Base-by-base conservation (phyloP, 2,329 filamentous ascomycete species). In the Trichoderma gracile region DNA sequence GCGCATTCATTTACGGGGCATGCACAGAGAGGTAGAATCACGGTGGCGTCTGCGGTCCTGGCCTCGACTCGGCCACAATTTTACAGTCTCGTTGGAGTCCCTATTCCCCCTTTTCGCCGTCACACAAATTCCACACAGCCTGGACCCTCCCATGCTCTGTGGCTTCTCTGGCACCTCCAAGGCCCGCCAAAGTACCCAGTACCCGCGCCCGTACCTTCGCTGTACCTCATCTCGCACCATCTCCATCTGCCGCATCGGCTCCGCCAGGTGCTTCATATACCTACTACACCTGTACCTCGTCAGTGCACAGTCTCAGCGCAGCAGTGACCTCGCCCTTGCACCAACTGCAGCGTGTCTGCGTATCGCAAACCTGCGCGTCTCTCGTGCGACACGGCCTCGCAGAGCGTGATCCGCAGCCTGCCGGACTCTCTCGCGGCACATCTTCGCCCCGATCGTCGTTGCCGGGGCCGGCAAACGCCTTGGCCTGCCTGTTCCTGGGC, bases 311-410 rank as follows among this genome's bases (percentile, higher is more conserved):
- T 46, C 47, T 14, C 33, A 46, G 33, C 49, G 47, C 33, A 46
- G 33, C 59, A 49, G 30, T 43, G 33, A 42, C 17, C 33, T 42
- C 45, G 30, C 33, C 54, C 43, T 38, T 46, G n/a, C 49, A 49
- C 30, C 21, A 40, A 25, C 33, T 27, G 38, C 40, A 25, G 17
- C 52, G n/a, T 38, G 23, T n/a, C 17, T 40, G 10, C 56, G 42
- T 38, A 43, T 33, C 49, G 49, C 19, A 47, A 54, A 56, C 42
- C 47, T 33, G 55, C 56, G 56, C 19, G 6, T 52, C 46, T 54
- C 27, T 50, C 58, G 63, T 65, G 63, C 19, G 63, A 65, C 63
- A 25, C 57, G 56, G 63, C 30, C 12, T 38, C 42, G 27, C 42
- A 55, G 19, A 14, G 33, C 49, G 54, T 50, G 56, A 65, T 54